phyloP scores from a whole-genome alignment of 1,139 yeast genomes.

The Yamadazyma pseudoaaseri region DNA sequence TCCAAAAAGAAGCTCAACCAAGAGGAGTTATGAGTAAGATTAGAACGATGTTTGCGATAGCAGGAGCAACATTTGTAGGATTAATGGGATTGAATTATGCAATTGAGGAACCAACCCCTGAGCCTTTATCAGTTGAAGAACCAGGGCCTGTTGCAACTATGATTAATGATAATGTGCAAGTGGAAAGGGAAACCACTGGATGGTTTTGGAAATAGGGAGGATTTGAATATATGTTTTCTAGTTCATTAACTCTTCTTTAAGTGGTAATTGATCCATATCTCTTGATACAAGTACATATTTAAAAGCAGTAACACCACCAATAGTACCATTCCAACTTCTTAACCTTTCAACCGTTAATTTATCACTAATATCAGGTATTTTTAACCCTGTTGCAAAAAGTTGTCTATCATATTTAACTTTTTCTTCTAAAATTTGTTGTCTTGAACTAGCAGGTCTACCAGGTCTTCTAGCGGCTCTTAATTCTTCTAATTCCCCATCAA shows the following conservation, averaged over 20 bases:
- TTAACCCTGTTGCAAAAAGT: conserved; percentile 68
- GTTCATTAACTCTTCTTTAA: no score
- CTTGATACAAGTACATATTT: conserved; percentile 41
- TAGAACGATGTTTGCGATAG: conserved; percentile 30
- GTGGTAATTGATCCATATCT: conserved; percentile 18
- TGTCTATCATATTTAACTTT: conserved; percentile 59
- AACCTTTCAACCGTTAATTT: conserved; percentile 56
- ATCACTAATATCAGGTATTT: conserved; percentile 70
- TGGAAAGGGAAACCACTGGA: conserved; percentile 10
- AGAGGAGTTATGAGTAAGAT: conserved; percentile 10
- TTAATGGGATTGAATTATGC: conserved; percentile 29
- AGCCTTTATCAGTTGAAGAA: not conserved
- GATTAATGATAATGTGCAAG: not conserved
- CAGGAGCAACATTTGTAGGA: conserved; percentile 32
- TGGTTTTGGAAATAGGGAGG: no score
- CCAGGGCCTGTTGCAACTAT: not conserved
- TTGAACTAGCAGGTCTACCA: conserved; percentile 79
- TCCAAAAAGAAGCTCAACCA: conserved; percentile 19
- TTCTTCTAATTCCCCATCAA: conserved; percentile 66
- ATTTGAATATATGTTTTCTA: no score
- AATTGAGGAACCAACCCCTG: conserved; percentile 18
- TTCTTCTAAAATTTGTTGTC: conserved; percentile 66
- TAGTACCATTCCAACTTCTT: conserved; percentile 76
- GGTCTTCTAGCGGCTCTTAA: conserved; percentile 66
- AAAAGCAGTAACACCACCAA: conserved; percentile 73